Conservation (phyloP, 805 yeast genomes). For the Starmerella floris region DNA sequence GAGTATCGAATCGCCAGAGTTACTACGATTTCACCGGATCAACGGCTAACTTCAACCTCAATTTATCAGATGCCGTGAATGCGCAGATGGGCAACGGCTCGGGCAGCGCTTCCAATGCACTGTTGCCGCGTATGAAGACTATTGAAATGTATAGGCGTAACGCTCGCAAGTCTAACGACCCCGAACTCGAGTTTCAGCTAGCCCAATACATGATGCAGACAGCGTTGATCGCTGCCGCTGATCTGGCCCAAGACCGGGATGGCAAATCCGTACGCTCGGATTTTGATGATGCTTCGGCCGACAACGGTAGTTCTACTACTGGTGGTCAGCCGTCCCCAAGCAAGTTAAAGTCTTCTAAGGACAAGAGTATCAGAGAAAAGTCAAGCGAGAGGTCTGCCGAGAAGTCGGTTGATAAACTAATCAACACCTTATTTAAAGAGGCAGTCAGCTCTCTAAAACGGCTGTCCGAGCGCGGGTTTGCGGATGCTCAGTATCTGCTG, state of each 20-base stretch:
- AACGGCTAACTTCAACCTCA: slow-evolving; percentile 1
- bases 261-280: neutral
- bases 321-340: neutral
- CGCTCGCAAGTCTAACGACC: slow-evolving; percentile 74
- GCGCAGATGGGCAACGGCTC: neutral
- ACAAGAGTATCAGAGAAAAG: neutral
- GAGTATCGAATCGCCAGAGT: slow-evolving; percentile 8
- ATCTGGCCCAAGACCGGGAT: neutral
- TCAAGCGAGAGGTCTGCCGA: neutral
- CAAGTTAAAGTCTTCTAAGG: neutral
- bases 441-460: slow-evolving; percentile 57
- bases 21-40: slow-evolving; percentile 11
- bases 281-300: neutral
- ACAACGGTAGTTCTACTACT: neutral
- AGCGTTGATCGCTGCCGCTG: slow-evolving; percentile 36
- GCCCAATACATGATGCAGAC: slow-evolving; percentile 85
- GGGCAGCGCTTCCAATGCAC: slow-evolving; percentile 16
- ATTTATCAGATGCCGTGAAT: slow-evolving; percentile 4
- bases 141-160: slow-evolving; percentile 76
- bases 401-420: neutral
- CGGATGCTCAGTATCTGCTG: slow-evolving; percentile 81
- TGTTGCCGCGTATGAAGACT: slow-evolving; percentile 68
- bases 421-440: slow-evolving; percentile 53
- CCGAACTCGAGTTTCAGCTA: slow-evolving; percentile 73
- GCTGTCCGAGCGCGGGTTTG: slow-evolving; percentile 64